Percentiles rank a stretch among this genome's conserved stretches.
Conservation (phyloP, 257 asterid genomes). For the Agastache rugosa region DNA sequence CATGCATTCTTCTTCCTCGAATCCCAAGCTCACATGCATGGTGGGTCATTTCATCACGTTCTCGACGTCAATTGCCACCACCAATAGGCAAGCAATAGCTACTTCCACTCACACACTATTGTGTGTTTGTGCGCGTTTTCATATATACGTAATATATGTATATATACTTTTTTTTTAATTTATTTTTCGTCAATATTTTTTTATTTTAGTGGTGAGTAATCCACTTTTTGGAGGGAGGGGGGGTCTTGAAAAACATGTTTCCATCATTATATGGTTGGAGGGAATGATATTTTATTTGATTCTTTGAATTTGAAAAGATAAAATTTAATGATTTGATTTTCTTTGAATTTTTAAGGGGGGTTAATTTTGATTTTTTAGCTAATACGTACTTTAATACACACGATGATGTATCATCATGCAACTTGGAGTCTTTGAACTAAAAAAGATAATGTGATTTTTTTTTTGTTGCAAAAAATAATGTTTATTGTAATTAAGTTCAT, state of each 20-base stretch:
- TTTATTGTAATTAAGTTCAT: no score
- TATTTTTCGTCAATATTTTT: background rate
- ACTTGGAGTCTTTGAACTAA: conserved; percentile 7
- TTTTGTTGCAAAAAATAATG: background rate
- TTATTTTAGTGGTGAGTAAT: conserved; percentile 18
- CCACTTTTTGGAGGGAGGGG: conserved; percentile 6
- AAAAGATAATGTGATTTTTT: background rate
- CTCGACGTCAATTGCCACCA: conserved; percentile 40
- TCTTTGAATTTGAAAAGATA: conserved; percentile 26
- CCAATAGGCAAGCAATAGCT: conserved; percentile 2
- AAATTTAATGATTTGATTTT: background rate
- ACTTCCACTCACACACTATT: conserved; percentile 33
- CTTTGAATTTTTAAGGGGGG: no score
- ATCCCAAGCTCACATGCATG: conserved; percentile 49
- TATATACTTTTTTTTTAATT: background rate
- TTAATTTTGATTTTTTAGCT: no score
- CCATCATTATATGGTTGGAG: conserved; percentile 42
- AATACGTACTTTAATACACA: no score
- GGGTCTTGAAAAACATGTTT: conserved; percentile 31
- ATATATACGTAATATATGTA: background rate
- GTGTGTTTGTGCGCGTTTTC: conserved; percentile 23
- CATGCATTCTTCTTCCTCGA: conserved; percentile 10
- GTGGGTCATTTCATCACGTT: conserved; percentile 58
- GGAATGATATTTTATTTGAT: conserved; percentile 28
- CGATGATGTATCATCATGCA: no score